These are phyloP conservation scores for Rubia tinctorum DNA, from an alignment of 305 asterid genomes.

Conservation along the genomic window DNA sequence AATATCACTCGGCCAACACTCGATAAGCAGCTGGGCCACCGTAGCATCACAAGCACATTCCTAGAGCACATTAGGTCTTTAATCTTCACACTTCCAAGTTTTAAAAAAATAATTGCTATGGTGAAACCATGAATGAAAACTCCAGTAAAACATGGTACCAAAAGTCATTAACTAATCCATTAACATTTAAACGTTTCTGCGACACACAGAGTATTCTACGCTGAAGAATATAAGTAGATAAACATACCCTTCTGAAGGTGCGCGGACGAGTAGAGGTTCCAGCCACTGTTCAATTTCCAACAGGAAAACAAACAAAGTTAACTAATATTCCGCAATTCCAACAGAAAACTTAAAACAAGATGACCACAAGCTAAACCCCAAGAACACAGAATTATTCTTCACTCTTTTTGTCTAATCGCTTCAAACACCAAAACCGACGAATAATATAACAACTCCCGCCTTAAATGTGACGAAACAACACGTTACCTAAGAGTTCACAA, in stretches of 20 bases:
- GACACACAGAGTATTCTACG: background rate
- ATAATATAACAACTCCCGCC: background rate
- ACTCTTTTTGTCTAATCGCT: background rate
- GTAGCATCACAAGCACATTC: background rate
- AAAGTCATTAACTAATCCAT: background rate
- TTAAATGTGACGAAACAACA: background rate
- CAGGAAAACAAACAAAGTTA: background rate
- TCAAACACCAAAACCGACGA: background rate
- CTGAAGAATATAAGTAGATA: background rate
- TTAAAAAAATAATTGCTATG: background rate
- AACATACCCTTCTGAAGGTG: constrained; percentile 22
- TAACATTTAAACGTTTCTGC: no score
- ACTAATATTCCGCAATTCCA: background rate
- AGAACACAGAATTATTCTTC: background rate
- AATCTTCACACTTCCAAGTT: no score
- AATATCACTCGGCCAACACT: background rate
- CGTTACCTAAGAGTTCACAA: background rate
- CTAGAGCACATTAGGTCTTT: background rate
- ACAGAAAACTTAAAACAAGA: background rate
- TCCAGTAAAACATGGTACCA: background rate
- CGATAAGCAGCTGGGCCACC: background rate
- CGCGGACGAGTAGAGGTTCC: constrained; percentile 31
- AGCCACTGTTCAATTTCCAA: constrained; percentile 20
- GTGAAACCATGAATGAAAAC: background rate
- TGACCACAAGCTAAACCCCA: background rate